Base-by-base conservation (phyloP, 2,329 filamentous ascomycete species). In the Oidium heveae region DNA sequence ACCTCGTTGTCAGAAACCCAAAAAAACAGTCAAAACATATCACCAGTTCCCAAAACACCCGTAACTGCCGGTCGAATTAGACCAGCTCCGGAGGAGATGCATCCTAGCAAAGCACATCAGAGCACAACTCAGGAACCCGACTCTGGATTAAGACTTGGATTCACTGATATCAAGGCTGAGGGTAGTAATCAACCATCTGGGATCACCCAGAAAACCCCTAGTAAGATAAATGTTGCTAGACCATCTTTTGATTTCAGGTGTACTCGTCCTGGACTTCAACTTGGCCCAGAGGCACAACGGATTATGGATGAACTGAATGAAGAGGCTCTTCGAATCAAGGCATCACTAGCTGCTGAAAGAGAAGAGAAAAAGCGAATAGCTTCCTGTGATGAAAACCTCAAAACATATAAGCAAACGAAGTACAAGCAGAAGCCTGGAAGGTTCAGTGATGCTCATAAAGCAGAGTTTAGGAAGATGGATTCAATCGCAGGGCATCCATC, bases 381-480 rank as follows among this genome's bases (percentile, higher is more conserved):
- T 18, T 66, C 65, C 15, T 66, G 69, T 36, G 57, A 56, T 43
- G 65, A 68, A 2, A 71, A 72, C 43, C 63, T 59, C 15, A 58
- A 63, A 36, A 64, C 67, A 16, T 81, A 89, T 59, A 86, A 80
- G 66, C 84, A 94, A 63, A 88, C 84, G 7, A 78, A 79, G 60
- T 79, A 88, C 13, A 93, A 82, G 69, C 80, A 85, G 60, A 88
- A 82, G 65, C 75, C 78, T 53, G 72, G 80, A 52, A 81, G 89
- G 49, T 96, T 82, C 69, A 94, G 86, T 65, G 82, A 86, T 58
- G 80, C 77, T 39, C 89, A 96, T 66, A 83, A 85, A 76, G 79
- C 81, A 52, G 77, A 89, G 63, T 95, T 96, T 70, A 86, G 86
- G 69, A 96, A 94, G 72, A 95, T 96, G 89, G 87, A 94, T 65